Conservation (phyloP, 2,329 filamentous ascomycete genomes). For the Claviceps arundinis region DNA sequence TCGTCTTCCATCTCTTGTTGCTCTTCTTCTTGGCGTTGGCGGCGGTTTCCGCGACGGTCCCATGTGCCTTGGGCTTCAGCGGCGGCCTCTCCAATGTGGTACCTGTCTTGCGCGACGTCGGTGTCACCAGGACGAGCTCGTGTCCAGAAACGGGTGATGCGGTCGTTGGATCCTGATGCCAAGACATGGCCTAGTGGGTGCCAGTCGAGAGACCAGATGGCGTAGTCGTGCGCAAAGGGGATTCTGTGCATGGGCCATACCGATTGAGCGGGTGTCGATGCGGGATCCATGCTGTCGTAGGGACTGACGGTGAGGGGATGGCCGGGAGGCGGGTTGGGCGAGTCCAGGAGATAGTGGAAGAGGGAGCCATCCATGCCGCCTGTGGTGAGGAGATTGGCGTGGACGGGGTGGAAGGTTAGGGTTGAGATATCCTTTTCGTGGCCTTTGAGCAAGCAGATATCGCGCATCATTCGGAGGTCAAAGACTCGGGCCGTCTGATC, state of each 20-base stretch:
- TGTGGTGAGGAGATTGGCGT: constrained; percentile 77
- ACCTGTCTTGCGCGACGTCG: constrained; percentile 78
- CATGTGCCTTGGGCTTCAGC: constrained; percentile 93
- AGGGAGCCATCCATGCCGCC: constrained; percentile 83
- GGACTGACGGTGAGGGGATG: constrained; percentile 61
- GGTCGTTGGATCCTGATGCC: constrained; percentile 89
- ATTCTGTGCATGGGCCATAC: constrained; percentile 83
- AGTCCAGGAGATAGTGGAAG: constrained; percentile 89
- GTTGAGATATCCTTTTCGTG: constrained; percentile 95
- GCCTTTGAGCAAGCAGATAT: constrained; percentile 83
- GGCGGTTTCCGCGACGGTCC: constrained; percentile 65
- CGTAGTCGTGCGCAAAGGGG: constrained; percentile 80
- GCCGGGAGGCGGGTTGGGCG: constrained; percentile 73
- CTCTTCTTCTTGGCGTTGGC: constrained; percentile 79
- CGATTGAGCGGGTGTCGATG: constrained; percentile 71
- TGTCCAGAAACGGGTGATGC: constrained; percentile 94
- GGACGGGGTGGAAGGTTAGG: constrained; percentile 84
- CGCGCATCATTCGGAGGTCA: constrained; percentile 95
- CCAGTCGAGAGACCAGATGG: constrained; percentile 97
- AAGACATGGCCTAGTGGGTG: constrained; percentile 92
- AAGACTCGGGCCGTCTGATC: constrained; percentile 91
- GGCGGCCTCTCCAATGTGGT: constrained; percentile 87
- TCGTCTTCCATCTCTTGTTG: constrained; percentile 91
- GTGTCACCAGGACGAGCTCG: constrained; percentile 76
- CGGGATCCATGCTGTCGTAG: constrained; percentile 71